Evolutionary conservation across 2,329 filamentous ascomycete genomes (phyloP).

Genomic region (Alternaria gaisen): DNA sequence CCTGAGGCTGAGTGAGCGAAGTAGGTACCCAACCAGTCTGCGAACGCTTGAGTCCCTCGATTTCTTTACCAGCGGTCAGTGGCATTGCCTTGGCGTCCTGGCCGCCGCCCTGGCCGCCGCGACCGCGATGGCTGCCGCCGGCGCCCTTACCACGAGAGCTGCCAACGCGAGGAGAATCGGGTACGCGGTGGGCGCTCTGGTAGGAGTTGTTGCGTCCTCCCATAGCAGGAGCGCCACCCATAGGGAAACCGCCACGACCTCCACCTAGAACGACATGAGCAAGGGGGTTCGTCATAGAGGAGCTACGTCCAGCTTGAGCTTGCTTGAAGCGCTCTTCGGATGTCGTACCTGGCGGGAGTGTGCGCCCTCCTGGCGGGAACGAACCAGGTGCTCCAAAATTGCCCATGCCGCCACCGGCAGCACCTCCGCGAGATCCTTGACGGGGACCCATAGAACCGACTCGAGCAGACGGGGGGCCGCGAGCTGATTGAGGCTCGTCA

Average conservation of each 20-base stretch:
- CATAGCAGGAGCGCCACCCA: slow-evolving; percentile 65
- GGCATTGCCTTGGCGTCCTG: slow-evolving; percentile 87
- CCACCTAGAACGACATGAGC: slow-evolving; percentile 63
- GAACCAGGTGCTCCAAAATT: slow-evolving; percentile 64
- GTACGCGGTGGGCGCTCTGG: slow-evolving; percentile 66
- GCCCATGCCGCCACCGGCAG: slow-evolving; percentile 68
- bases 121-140: slow-evolving; percentile 63
- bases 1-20: slow-evolving; percentile 52
- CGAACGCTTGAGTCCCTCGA: slow-evolving; percentile 80
- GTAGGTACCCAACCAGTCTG: slow-evolving; percentile 88
- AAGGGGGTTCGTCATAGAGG: slow-evolving; percentile 61
- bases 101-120: slow-evolving; percentile 60
- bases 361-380: slow-evolving; percentile 54
- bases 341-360: slow-evolving; percentile 78
- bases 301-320: slow-evolving; percentile 32
- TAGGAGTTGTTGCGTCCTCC: slow-evolving; percentile 69
- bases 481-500: slow-evolving; percentile 75
- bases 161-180: slow-evolving; percentile 75
- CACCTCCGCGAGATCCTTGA: slow-evolving; percentile 54
- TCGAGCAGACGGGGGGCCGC: slow-evolving; percentile 66
- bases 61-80: slow-evolving; percentile 80
- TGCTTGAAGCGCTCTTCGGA: slow-evolving; percentile 74
- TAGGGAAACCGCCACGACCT: slow-evolving; percentile 68
- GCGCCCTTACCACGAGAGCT: slow-evolving; percentile 67
- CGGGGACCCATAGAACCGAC: slow-evolving; percentile 59